Evolutionary conservation across 768 basidiomycete species (phyloP).

Genomic region (Russula dissimulans): DNA sequence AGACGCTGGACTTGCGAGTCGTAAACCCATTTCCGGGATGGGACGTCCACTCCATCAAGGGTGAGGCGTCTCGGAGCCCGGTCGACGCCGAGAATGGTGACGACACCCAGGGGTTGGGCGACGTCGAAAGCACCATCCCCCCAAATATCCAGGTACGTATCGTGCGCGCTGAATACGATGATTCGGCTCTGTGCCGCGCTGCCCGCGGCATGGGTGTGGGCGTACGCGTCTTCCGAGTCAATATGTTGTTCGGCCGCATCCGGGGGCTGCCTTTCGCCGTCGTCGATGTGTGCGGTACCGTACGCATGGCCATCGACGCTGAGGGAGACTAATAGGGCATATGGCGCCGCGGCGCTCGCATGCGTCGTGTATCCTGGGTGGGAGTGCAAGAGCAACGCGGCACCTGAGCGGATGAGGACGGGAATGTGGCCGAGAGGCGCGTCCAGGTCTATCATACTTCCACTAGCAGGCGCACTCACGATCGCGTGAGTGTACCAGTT

Average conservation of each 20-base stretch:
- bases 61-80: not conserved
- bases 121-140: conserved; percentile 36
- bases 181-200: conserved; percentile 35
- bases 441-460: conserved; percentile 40
- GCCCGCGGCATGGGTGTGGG: too few relatives aligned
- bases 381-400: conserved; percentile 54
- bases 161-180: conserved; percentile 36
- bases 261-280: conserved; percentile 47
- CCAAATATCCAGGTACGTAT: conserved; percentile 31
- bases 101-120: conserved; percentile 36
- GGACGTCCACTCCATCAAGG: not conserved
- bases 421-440: conserved; percentile 70
- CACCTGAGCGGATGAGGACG: conserved; percentile 63
- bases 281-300: conserved; percentile 60
- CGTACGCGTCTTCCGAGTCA: conserved; percentile 22
- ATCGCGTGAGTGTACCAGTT: conserved; percentile 65
- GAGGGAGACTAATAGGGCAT: conserved; percentile 52
- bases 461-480: conserved; percentile 28
- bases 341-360: conserved; percentile 55
- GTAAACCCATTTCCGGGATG: conserved; percentile 7
- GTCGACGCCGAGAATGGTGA: conserved; percentile 49
- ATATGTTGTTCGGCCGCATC: not conserved
- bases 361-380: conserved; percentile 57
- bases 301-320: conserved; percentile 39
- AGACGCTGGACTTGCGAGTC: conserved; percentile 9